phyloP scores from a whole-genome alignment of 805 yeast genomes.

The Zygotorulaspora danielsina region DNA sequence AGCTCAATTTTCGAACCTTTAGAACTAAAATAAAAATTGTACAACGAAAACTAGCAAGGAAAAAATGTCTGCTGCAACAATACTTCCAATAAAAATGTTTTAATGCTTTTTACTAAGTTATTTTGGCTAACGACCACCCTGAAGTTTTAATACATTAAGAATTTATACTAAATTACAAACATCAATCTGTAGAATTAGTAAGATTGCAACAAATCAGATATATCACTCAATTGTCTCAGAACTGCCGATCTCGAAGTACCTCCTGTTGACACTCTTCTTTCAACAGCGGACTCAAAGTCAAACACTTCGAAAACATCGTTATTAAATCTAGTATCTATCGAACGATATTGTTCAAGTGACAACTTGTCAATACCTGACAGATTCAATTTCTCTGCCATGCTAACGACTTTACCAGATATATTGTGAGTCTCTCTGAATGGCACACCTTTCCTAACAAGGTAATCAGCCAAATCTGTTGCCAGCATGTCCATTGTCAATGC shows the following conservation, averaged over 20 bases:
- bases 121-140: too few species aligned
- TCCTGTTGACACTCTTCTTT: slow-evolving; percentile 90
- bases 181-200: too few species aligned
- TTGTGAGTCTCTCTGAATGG: slow-evolving; percentile 97
- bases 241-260: slow-evolving; percentile 89
- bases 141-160: too few species aligned
- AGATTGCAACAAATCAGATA: too few species aligned
- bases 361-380: slow-evolving; percentile 78
- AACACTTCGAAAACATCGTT: slow-evolving; percentile 75
- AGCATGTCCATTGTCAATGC: slow-evolving; percentile 95
- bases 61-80: too few species aligned
- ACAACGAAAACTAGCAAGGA: too few species aligned
- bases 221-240: slow-evolving; percentile 50
- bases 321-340: slow-evolving; percentile 70
- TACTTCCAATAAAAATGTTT: too few species aligned
- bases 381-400: slow-evolving; percentile 69
- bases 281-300: slow-evolving; percentile 83
- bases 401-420: slow-evolving; percentile 91
- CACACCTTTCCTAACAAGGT: slow-evolving; percentile 88
- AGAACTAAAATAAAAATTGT: too few species aligned
- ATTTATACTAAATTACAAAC: too few species aligned
- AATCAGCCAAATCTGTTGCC: slow-evolving; percentile 93
- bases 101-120: too few species aligned
- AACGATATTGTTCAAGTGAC: slow-evolving; percentile 63
- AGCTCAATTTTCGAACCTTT: too few species aligned